Percentiles rank a stretch among this genome's conserved stretches.
phyloP scores from a whole-genome alignment of 73 alveolate species.

The Uronychia binucleata region DNA sequence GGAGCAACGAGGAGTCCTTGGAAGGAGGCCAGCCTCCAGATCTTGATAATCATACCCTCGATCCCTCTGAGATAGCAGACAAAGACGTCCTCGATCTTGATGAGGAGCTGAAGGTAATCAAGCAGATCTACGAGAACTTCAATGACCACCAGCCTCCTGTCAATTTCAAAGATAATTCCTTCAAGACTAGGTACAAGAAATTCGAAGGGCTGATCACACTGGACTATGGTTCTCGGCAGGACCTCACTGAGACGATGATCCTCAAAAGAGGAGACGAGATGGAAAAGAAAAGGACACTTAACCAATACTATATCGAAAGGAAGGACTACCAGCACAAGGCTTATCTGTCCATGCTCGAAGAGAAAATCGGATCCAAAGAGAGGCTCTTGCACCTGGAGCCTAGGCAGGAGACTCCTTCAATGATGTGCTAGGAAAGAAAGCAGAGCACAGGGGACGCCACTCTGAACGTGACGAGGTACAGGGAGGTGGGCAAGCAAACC shows the following conservation, averaged over 20 bases:
- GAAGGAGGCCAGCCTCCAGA: too few species aligned
- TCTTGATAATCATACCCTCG: too few species aligned
- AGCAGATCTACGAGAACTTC: neutral
- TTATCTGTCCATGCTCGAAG: neutral
- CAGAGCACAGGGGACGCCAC: neutral
- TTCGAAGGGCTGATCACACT: neutral
- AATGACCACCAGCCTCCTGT: neutral
- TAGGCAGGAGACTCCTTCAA: neutral
- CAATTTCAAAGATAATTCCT: neutral
- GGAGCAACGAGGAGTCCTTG: neutral
- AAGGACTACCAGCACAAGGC: neutral
- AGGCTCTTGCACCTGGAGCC: neutral
- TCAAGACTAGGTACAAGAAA: neutral
- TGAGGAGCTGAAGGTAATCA: neutral
- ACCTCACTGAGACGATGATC: neutral
- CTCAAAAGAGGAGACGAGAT: neutral
- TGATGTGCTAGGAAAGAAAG: neutral
- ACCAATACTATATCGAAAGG: neutral
- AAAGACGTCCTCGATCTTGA: neutral
- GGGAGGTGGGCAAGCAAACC: neutral
- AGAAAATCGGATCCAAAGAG: neutral
- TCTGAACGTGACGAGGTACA: neutral
- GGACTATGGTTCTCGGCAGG: neutral
- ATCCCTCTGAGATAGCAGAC: neutral
- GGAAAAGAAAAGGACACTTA: neutral